Evolutionary conservation across 2,329 filamentous ascomycete genomes (phyloP).

Genomic region (Fusarium subglutinans): DNA sequence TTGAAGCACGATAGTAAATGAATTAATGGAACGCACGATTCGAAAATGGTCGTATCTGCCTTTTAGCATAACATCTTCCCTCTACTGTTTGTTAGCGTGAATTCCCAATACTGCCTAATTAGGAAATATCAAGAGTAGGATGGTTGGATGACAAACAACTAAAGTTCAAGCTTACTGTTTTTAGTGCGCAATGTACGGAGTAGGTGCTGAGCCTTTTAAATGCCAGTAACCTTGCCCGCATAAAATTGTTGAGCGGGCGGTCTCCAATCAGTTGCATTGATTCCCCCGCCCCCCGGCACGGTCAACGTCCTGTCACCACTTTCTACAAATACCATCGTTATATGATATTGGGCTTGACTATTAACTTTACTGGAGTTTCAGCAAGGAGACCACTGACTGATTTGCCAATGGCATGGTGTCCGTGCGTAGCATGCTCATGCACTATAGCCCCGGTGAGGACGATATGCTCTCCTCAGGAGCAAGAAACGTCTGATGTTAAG

Average conservation of each 20-base stretch:
- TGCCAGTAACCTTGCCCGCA: background rate
- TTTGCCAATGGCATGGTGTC: background rate
- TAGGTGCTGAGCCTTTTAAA: too few relatives aligned
- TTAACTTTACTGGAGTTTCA: background rate
- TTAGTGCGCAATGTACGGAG: too few relatives aligned
- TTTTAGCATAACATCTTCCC: fast-evolving
- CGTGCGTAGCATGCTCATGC: background rate
- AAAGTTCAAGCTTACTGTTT: too few relatives aligned
- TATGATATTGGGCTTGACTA: background rate
- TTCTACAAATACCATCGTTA: fast-evolving
- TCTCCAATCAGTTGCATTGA: background rate
- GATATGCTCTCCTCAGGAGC: background rate
- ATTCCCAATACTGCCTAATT: background rate
- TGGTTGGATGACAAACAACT: background rate
- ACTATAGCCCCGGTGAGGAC: background rate
- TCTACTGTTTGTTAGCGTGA: too few relatives aligned
- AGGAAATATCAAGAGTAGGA: background rate
- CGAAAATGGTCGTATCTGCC: background rate
- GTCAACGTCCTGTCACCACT: too few relatives aligned
- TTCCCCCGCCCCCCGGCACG: too few relatives aligned
- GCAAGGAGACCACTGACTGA: background rate
- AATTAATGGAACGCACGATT: background rate
- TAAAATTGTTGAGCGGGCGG: background rate
- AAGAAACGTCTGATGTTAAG: background rate
- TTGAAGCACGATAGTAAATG: fast-evolving